Conservation (phyloP, 2,329 filamentous ascomycete genomes). For the Paraconiothyrium sp. region DNA sequence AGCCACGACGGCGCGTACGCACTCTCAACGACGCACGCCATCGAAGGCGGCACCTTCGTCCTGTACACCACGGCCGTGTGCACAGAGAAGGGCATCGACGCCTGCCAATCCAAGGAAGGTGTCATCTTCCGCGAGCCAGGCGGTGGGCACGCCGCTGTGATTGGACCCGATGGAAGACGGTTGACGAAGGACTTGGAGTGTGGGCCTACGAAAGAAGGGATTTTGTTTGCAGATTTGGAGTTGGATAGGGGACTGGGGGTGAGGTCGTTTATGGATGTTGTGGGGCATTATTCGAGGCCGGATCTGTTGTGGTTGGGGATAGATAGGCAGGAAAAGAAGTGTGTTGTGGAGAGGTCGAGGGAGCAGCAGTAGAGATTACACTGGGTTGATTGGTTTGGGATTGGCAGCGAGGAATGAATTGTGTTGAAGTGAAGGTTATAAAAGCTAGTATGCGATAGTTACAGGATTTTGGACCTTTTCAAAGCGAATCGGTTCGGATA, state of each 20-base stretch:
- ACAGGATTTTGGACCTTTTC: no score
- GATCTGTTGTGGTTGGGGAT: conserved; percentile 63
- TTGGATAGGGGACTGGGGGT: conserved; percentile 54
- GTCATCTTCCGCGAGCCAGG: conserved; percentile 53
- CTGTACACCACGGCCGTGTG: conserved; percentile 63
- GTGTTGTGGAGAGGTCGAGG: conserved; percentile 29
- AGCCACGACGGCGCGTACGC: conserved; percentile 42
- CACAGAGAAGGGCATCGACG: conserved; percentile 54
- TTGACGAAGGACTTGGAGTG: conserved; percentile 53
- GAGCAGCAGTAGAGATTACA: conserved; percentile 6
- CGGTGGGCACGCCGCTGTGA: conserved; percentile 61
- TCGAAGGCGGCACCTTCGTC: conserved; percentile 66
- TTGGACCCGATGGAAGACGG: conserved; percentile 62
- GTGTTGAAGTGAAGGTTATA: no score
- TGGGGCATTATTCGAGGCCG: conserved; percentile 62
- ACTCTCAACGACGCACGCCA: conserved; percentile 63
- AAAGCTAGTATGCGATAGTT: no score
- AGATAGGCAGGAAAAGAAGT: conserved; percentile 45
- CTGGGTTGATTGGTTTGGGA: background rate
- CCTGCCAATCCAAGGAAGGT: conserved; percentile 54
- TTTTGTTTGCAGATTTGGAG: conserved; percentile 63
- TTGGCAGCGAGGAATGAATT: no score
- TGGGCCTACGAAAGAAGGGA: conserved; percentile 52
- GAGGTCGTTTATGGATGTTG: conserved; percentile 57
- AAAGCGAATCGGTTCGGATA: no score